Base-by-base conservation (phyloP, 1,284 basidiomycete species). In the Melampsora abietis-canadensis region DNA sequence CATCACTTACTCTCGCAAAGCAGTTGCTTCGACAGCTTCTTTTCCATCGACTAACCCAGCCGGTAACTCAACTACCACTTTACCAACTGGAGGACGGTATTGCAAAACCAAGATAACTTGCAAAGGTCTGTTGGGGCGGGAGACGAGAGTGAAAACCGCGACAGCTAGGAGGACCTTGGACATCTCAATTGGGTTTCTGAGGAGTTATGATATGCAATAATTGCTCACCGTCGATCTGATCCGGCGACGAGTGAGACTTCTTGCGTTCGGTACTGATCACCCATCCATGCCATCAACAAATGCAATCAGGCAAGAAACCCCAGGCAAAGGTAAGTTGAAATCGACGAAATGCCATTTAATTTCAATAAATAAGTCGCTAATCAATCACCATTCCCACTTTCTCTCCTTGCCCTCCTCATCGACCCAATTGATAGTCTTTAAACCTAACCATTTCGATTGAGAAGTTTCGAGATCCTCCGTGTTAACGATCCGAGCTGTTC, bases 11-110 rank as follows among this genome's bases (percentile, higher is more conserved):
- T 81, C 81, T n/a, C 77, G 31, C 60, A 76, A 77, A 27, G 79
- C 78, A 8, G 80, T 80, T 24, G 79, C 77, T 19, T 79, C 77
- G 2, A 78, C 79, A 27, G 79, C 79, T 60, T 81, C 81, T 6
- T 80, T 78, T 14, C 24, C n/a, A 57, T 82, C 81, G 31, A 82
- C 76, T 14, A 82, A 77, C 2, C 81, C 81, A 1, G 81, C 81
- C 0, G 81, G 81, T 72, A 82, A 76, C 77, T 82, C 81, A 61
- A 82, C 78, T 15, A 81, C 80, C 46, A 76, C 77, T 27, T 24
- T 63, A 24, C 54, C 34, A 15, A 72, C 17, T 4, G 69, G 69
- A 7, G 60, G 69, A 7, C 69, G 21, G 48, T 64, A 72, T 47
- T 72, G 69, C n/a, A 78, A 78, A 51, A 82, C 78, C 30, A 82